phyloP scores from a whole-genome alignment of 2,329 filamentous ascomycete genomes.

The Chaetomiaceae sp. region DNA sequence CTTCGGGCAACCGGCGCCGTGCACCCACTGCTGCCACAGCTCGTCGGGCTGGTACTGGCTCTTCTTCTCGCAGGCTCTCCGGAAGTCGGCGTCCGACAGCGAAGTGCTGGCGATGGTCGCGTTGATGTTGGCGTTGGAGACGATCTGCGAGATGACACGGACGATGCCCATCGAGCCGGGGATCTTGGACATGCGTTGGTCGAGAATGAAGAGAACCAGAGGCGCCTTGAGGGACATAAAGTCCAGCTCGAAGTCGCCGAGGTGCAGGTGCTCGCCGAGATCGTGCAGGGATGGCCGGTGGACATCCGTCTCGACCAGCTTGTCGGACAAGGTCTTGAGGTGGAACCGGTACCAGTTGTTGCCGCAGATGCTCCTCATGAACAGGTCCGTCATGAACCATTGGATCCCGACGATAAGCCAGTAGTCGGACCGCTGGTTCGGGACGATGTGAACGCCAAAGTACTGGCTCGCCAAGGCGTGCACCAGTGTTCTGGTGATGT shows the following conservation, averaged over 20 bases:
- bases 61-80: conserved; percentile 79
- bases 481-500: conserved; percentile 74
- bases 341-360: conserved; percentile 93
- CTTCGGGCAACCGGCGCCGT: conserved; percentile 79
- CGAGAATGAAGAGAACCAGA: conserved; percentile 87
- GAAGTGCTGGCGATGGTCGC: conserved; percentile 27
- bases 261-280: conserved; percentile 69
- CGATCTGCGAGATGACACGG: conserved; percentile 78
- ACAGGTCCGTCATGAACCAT: conserved; percentile 91
- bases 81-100: conserved; percentile 53
- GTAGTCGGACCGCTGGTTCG: conserved; percentile 72
- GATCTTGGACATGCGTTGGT: conserved; percentile 83
- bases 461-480: conserved; percentile 87
- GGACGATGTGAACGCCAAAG: conserved; percentile 88
- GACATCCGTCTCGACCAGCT: conserved; percentile 74
- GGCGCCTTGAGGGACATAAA: conserved; percentile 90
- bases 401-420: conserved; percentile 90
- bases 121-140: conserved; percentile 75
- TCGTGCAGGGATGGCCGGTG: conserved; percentile 77
- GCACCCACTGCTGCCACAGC: conserved; percentile 93
- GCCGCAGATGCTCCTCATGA: conserved; percentile 84
- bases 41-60: conserved; percentile 80
- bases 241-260: conserved; percentile 81
- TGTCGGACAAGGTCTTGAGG: conserved; percentile 79
- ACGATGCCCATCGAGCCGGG: conserved; percentile 79